Evolutionary conservation across 2,329 filamentous ascomycete species (phyloP).

Genomic region (Microcyclosporella mali): DNA sequence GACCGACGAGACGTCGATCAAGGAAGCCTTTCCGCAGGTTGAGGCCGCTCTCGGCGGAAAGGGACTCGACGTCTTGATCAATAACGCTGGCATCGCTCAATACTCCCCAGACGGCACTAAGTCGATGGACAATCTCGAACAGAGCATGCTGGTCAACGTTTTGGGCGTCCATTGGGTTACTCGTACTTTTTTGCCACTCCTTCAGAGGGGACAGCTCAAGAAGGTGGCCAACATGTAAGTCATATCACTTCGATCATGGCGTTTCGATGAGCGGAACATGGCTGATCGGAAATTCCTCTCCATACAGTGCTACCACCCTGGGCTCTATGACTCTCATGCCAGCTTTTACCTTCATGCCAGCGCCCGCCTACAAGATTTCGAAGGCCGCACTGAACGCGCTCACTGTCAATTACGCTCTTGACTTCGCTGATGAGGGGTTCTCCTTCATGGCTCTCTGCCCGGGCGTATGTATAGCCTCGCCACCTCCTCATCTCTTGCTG

Average conservation of each 20-base stretch:
- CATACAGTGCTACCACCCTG: neutral
- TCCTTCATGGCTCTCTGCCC: constrained; percentile 40
- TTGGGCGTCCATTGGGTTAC: constrained; percentile 37
- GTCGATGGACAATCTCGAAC: constrained; percentile 35
- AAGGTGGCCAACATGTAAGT: constrained; percentile 40
- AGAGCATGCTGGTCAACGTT: constrained; percentile 30
- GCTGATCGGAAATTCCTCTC: no score
- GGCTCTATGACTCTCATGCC: constrained; percentile 33
- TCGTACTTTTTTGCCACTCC: constrained; percentile 34
- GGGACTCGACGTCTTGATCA: constrained; percentile 44
- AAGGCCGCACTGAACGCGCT: constrained; percentile 47
- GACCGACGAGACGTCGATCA: constrained; percentile 15
- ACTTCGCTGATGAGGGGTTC: constrained; percentile 37
- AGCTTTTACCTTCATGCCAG: constrained; percentile 19
- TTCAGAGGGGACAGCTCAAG: constrained; percentile 37
- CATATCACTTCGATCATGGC: neutral
- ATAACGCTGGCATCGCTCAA: constrained; percentile 37
- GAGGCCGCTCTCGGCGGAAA: constrained; percentile 26
- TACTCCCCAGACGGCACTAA: neutral
- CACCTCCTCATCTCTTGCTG: neutral
- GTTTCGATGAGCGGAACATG: neutral
- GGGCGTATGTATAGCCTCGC: constrained; percentile 34
- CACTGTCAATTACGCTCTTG: constrained; percentile 40
- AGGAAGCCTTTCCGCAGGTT: constrained; percentile 31
- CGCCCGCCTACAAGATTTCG: constrained; percentile 41